A percentile compares a stretch with the other conserved stretches of the same genome.
Evolutionary conservation across 129 eudicot species (phyloP).

Genomic region (Dittrichia graveolens): DNA sequence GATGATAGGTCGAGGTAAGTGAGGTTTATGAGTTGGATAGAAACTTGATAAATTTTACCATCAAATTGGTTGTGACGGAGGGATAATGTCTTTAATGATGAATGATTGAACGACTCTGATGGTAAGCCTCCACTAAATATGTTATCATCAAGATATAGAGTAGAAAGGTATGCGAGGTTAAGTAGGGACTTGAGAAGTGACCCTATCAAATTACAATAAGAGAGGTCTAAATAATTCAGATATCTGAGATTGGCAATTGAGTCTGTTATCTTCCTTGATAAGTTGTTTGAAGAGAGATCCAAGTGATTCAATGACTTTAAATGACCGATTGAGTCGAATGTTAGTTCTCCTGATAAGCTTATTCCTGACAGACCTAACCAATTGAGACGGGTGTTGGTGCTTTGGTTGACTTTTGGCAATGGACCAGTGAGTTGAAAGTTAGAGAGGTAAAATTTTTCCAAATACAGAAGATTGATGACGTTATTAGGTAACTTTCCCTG

Average conservation of each 20-base stretch:
- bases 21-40: neutral
- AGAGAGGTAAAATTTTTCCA: too few species aligned
- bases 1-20: neutral
- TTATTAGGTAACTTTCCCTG: too few species aligned
- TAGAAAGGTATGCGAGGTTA: too few species aligned
- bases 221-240: neutral
- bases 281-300: neutral
- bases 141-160: neutral
- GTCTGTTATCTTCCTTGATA: conserved; percentile 25
- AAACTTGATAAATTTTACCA: conserved; percentile 8
- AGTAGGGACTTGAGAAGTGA: too few species aligned
- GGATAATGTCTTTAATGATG: neutral
- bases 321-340: conserved; percentile 36
- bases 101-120: neutral
- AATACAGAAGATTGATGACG: too few species aligned
- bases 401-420: conserved; percentile 25
- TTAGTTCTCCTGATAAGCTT: too few species aligned
- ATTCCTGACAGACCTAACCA: neutral
- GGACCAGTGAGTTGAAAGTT: conserved; percentile 27
- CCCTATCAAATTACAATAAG: conserved; percentile 4
- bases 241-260: conserved; percentile 33
- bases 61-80: neutral
- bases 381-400: conserved; percentile 17
- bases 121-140: conserved; percentile 20
- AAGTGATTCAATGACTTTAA: conserved; percentile 25